phyloP scores from a whole-genome alignment of 371 early-diverging fungal genomes.

The Ordospora colligata region DNA sequence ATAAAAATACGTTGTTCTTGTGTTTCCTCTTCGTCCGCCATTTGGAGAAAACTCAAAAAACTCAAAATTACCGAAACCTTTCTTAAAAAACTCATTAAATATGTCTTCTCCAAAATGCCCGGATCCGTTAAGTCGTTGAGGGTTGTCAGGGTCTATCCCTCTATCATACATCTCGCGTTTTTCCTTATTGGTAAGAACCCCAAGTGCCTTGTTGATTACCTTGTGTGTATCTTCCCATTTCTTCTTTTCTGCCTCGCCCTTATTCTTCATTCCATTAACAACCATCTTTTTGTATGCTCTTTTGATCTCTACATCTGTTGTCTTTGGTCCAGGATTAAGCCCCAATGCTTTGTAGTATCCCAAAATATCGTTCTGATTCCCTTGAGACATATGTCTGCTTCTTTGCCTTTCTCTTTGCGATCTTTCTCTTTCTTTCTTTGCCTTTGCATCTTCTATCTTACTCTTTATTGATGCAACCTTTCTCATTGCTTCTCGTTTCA shows the following conservation, averaged over 20 bases:
- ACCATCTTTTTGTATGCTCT: slow-evolving; percentile 41
- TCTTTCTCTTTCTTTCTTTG: slow-evolving; percentile 23
- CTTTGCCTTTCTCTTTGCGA: slow-evolving; percentile 21
- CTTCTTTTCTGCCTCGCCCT: slow-evolving; percentile 12
- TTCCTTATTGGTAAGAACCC: slow-evolving; percentile 38
- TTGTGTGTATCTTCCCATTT: slow-evolving; percentile 17
- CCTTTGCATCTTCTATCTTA: slow-evolving; percentile 18
- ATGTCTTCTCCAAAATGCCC: not conserved
- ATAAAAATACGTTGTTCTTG: slow-evolving; percentile 2
- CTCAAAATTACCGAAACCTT: not conserved
- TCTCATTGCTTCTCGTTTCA: not conserved
- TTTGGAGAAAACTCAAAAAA: not conserved
- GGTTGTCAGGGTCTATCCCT: slow-evolving; percentile 53
- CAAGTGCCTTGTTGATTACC: slow-evolving; percentile 50
- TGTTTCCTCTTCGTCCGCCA: not conserved
- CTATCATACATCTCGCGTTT: slow-evolving; percentile 55
- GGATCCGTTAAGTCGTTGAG: not conserved
- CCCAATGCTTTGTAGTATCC: slow-evolving; percentile 55
- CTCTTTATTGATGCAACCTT: not conserved
- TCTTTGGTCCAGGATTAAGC: slow-evolving; percentile 5
- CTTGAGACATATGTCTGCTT: not conserved
- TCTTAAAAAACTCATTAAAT: not conserved
- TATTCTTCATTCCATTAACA: slow-evolving; percentile 2
- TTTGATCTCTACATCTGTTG: slow-evolving; percentile 30
- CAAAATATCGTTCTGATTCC: slow-evolving; percentile 36